These are phyloP conservation scores for Agrostemma githago DNA, from an alignment of 148 eudicot genomes.

Conservation along the genomic window DNA sequence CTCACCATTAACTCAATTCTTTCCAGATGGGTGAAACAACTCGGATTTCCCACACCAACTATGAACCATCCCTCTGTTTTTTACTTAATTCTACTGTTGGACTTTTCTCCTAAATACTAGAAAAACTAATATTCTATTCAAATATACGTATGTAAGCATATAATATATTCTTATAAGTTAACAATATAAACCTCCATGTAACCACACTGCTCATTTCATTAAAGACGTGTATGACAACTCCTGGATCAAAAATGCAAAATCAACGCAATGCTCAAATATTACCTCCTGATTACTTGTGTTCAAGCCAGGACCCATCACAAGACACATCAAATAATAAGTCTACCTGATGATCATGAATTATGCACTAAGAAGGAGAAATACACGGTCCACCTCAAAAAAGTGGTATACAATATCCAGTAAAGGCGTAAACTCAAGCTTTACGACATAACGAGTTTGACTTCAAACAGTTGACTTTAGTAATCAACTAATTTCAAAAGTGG, in stretches of 20 bases:
- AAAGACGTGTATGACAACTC: neutral
- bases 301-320: neutral
- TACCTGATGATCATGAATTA: neutral
- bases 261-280: neutral
- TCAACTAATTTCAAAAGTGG: neutral
- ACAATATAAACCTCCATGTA: neutral
- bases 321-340: neutral
- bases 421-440: neutral
- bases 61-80: no score
- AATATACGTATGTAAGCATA: neutral
- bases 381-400: neutral
- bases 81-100: neutral
- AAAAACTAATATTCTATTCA: neutral
- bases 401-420: neutral
- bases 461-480: neutral
- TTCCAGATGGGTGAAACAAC: neutral
- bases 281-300: neutral
- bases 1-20: neutral
- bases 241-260: neutral
- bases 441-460: neutral
- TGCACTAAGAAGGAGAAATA: neutral
- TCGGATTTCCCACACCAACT: no score
- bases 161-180: neutral
- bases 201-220: neutral
- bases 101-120: neutral